A percentile compares a stretch with the other conserved stretches of the same genome.
Evolutionary conservation across 2,329 filamentous ascomycete genomes (phyloP).

Genomic region (Teratosphaeria epicoccoides): DNA sequence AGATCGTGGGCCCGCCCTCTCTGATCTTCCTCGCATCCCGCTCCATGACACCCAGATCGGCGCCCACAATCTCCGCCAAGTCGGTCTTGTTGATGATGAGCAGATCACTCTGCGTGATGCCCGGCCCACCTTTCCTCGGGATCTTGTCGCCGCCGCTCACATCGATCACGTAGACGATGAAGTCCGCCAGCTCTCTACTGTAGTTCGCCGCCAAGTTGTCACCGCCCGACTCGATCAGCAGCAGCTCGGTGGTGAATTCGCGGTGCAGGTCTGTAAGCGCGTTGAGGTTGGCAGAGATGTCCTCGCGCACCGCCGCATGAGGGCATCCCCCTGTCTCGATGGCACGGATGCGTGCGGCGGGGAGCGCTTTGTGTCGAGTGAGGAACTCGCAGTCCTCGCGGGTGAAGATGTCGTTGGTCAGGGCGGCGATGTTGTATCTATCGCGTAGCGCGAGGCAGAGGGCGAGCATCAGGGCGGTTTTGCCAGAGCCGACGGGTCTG

Average conservation of each 20-base stretch:
- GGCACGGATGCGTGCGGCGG: conserved; percentile 73
- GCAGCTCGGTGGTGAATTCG: conserved; percentile 67
- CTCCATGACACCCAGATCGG: conserved; percentile 89
- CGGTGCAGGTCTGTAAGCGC: conserved; percentile 81
- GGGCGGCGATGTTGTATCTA: conserved; percentile 77
- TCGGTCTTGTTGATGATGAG: conserved; percentile 97
- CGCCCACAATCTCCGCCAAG: conserved; percentile 78
- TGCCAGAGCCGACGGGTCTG: conserved; percentile 91
- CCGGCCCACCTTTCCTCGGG: conserved; percentile 86
- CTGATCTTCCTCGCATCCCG: conserved; percentile 84
- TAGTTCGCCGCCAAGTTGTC: conserved; percentile 98
- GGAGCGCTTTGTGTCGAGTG: conserved; percentile 72
- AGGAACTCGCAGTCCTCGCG: conserved; percentile 96
- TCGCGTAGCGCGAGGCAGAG: conserved; percentile 77
- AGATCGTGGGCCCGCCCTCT: conserved; percentile 89
- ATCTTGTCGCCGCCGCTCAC: conserved; percentile 95
- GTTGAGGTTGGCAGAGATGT: conserved; percentile 87
- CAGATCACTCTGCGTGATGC: conserved; percentile 92
- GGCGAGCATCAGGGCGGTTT: conserved; percentile 91
- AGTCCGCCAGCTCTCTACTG: conserved; percentile 86
- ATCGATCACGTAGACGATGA: conserved; percentile 97
- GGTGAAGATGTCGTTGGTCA: conserved; percentile 99
- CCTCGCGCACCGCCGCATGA: conserved; percentile 92
- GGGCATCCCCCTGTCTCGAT: conserved; percentile 98
- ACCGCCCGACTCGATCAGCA: conserved; percentile 90